A percentile compares a stretch with the other conserved stretches of the same genome.
phyloP scores from a whole-genome alignment of 306 rosid genomes.

The Hippophae gyantsensis region DNA sequence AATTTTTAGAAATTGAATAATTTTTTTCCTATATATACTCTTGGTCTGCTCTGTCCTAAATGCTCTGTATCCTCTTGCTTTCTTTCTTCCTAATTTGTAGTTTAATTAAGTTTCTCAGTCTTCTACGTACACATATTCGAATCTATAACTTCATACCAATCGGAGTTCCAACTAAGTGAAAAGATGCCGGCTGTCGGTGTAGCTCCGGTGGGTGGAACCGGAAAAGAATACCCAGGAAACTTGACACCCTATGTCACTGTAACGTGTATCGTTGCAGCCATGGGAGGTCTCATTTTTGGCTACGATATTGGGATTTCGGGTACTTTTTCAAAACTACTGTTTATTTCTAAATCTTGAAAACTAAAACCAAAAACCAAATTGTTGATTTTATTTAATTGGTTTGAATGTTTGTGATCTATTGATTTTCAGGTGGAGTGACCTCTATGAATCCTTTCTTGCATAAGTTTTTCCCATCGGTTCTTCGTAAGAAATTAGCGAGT shows the following conservation, averaged over 20 bases:
- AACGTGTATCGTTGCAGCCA: slow-evolving; percentile 83
- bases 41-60: slow-evolving; percentile 1
- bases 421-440: slow-evolving; percentile 70
- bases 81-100: background rate
- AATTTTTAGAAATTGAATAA: background rate
- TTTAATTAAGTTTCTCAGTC: background rate
- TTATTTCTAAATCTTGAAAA: background rate
- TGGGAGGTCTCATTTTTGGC: slow-evolving; percentile 97
- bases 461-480: slow-evolving; percentile 67
- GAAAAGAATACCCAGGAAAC: slow-evolving; percentile 56
- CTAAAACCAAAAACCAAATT: background rate
- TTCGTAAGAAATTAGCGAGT: slow-evolving; percentile 32
- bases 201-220: slow-evolving; percentile 17
- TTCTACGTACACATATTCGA: background rate
- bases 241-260: slow-evolving; percentile 58
- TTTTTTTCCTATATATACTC: slow-evolving; percentile 21
- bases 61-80: background rate
- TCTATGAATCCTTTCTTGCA: slow-evolving; percentile 68
- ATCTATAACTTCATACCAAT: too few relatives aligned
- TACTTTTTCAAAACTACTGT: background rate
- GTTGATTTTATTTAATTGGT: background rate
- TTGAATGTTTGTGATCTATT: background rate
- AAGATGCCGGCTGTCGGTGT: slow-evolving; percentile 68
- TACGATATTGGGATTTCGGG: slow-evolving; percentile 96
- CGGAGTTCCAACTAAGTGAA: background rate